Base-by-base conservation (phyloP, 129 eudicot species). In the Daucus carota region DNA sequence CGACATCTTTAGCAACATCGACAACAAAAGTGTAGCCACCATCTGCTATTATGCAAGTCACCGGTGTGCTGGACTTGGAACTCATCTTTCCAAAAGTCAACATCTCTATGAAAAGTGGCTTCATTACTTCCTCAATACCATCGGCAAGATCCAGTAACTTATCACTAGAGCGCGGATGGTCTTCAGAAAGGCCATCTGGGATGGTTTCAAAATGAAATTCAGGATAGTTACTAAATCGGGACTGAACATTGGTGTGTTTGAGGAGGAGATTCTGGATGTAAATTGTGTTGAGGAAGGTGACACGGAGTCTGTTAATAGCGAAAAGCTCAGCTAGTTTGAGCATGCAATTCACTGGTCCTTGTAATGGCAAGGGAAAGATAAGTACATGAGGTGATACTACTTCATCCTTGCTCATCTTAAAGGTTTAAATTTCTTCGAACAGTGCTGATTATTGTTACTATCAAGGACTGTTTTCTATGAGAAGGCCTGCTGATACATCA, bases 311-410 rank as follows among this genome's bases (percentile, higher is more conserved):
- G n/a, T 87, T 43, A 54, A 86, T 84, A 78, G 88, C 86, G 16
- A 90, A 74, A 36, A 90, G 90, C 85, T 90, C 90, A 22, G 92
- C 92, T 36, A 90, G 79, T 73, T 90, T 87, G 72, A 87, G 78
- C 88, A 79, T 90, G 80, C 87, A 84, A 80, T 87, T 90, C 28
- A 90, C 88, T 44, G 88, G 96, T 41, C 96, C 90, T 77, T 90
- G 96, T 15, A 85, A 73, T 12, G 96, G 96, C 26, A 87, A 69
- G 3, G 96, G 96, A 75, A 85, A 90, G 80, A 90, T 80, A 57
- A 87, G 86, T 18, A 90, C 92, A 73, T 85, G 96, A 34, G 96
- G 88, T 38, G 79, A 82, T 42, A 42, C 36, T 20, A 43, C 38
- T 63, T 18, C 42, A 80, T 69, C 29, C 14, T 43, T 42, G 2